phyloP scores from a whole-genome alignment of 2,329 filamentous ascomycete genomes.

The Dothistroma septosporum region DNA sequence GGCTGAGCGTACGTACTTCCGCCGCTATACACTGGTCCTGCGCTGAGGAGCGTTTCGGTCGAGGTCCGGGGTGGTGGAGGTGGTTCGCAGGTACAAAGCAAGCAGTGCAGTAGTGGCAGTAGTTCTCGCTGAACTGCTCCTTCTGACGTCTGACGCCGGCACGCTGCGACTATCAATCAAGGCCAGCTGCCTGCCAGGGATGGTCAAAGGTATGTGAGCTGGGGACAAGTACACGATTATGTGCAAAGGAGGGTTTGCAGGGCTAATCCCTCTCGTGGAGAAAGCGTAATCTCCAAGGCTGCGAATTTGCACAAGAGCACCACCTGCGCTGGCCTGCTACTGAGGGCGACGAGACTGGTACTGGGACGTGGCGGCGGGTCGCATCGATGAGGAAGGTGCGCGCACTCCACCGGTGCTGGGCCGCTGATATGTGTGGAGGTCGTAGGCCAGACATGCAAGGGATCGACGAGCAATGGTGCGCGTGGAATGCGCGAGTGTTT shows the following conservation, averaged over 20 bases:
- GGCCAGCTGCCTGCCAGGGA: constrained; percentile 19
- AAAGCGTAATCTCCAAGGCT: constrained; percentile 20
- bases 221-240: constrained; percentile 21
- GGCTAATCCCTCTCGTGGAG: constrained; percentile 23
- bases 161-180: constrained; percentile 16
- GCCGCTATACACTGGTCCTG: constrained; percentile 3
- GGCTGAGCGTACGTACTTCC: constrained; percentile 4
- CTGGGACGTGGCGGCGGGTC: constrained; percentile 3
- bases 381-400: constrained; percentile 13
- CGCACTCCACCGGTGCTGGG: constrained; percentile 9
- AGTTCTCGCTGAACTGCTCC: too few species aligned
- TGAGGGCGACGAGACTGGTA: constrained; percentile 3
- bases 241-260: constrained; percentile 21
- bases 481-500: constrained; percentile 4
- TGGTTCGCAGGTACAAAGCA: constrained; percentile 9
- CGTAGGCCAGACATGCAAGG: neutral
- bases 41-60: neutral
- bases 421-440: constrained; percentile 11
- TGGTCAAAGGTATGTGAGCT: constrained; percentile 23
- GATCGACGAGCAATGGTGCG: neutral
- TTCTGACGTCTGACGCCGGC: constrained; percentile 1
- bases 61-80: neutral
- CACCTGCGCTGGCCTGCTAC: constrained; percentile 10
- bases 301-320: constrained; percentile 9
- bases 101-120: neutral